A percentile compares a stretch with the other conserved stretches of the same genome.
Evolutionary conservation across 768 basidiomycete species (phyloP).

Genomic region (Boletellus emodensis): DNA sequence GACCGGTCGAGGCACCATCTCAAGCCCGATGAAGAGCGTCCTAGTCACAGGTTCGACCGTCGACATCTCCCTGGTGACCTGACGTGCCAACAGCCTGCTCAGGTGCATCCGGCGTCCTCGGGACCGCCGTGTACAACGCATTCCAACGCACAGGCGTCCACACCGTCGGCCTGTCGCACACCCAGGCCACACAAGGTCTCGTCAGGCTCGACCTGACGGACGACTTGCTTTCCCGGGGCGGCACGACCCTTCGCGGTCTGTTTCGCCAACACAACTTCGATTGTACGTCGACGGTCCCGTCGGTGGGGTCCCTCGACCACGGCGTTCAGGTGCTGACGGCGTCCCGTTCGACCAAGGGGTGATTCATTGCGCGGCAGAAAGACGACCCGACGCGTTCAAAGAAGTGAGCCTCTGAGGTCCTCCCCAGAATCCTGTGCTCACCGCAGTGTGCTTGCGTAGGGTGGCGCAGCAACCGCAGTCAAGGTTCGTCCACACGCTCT

Average conservation of each 20-base stretch:
- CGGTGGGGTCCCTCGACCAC: neutral
- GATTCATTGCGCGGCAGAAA: constrained; percentile 93
- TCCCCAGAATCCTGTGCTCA: too few species aligned
- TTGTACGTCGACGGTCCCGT: constrained; percentile 45
- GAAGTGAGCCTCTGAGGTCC: constrained; percentile 46
- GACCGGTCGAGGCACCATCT: too few species aligned
- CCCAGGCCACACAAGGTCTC: constrained; percentile 53
- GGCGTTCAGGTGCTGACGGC: constrained; percentile 1
- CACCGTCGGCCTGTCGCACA: constrained; percentile 70
- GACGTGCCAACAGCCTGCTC: neutral
- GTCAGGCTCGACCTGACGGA: constrained; percentile 68
- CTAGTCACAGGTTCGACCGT: constrained; percentile 49
- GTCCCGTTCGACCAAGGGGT: constrained; percentile 50
- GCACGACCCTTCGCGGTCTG: constrained; percentile 43
- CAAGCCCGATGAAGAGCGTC: constrained; percentile 41
- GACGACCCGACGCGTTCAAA: constrained; percentile 90
- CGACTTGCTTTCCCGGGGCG: constrained; percentile 28
- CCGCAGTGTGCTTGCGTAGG: neutral
- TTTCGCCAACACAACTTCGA: constrained; percentile 60
- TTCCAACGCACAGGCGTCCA: constrained; percentile 47
- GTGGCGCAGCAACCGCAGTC: constrained; percentile 64
- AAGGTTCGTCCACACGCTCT: constrained; percentile 39
- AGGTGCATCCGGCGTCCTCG: constrained; percentile 94
- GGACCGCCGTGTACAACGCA: constrained; percentile 67
- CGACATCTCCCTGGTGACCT: constrained; percentile 9